Percentiles rank a stretch among this genome's conserved stretches.
phyloP scores from a whole-genome alignment of 768 basidiomycete species.

The Zangia roseola region DNA sequence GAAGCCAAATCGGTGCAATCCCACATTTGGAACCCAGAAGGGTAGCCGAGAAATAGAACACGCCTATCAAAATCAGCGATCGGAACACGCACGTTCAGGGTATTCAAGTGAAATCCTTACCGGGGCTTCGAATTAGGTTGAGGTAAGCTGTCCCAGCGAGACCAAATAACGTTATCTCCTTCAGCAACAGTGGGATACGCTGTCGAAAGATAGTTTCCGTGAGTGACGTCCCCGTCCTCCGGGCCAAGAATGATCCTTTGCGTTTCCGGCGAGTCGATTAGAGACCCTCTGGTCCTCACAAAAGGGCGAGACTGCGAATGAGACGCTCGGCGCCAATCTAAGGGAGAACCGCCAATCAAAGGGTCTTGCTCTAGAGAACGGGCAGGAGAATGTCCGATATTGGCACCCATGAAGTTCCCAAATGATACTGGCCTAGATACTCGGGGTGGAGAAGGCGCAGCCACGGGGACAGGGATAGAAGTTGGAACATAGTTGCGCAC shows the following conservation, averaged over 20 bases:
- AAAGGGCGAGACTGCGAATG: constrained; percentile 11
- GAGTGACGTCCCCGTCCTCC: constrained; percentile 24
- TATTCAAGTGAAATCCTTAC: constrained; percentile 9
- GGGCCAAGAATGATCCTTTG: constrained; percentile 10
- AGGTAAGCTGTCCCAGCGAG: constrained; percentile 31
- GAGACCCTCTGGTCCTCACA: constrained; percentile 1
- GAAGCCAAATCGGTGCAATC: constrained; percentile 53
- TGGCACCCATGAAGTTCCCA: constrained; percentile 40
- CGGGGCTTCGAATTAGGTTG: constrained; percentile 16
- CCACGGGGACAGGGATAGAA: constrained; percentile 47
- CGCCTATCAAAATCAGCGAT: constrained; percentile 29
- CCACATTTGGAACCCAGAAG: constrained; percentile 57
- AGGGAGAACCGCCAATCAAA: constrained; percentile 7
- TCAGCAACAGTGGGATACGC: constrained; percentile 32
- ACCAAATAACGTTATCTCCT: constrained; percentile 33
- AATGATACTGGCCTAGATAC: constrained; percentile 50
- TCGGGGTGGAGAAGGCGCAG: constrained; percentile 47
- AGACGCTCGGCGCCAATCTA: constrained; percentile 8
- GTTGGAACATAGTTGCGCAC: constrained; percentile 55
- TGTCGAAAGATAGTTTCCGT: constrained; percentile 15
- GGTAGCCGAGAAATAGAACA: constrained; percentile 54
- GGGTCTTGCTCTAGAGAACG: constrained; percentile 9
- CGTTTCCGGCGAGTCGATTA: constrained; percentile 15
- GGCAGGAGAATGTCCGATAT: constrained; percentile 17
- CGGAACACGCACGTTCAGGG: constrained; percentile 3